Base-by-base conservation (phyloP, 306 rosid species). In the Prunus campanulata region DNA sequence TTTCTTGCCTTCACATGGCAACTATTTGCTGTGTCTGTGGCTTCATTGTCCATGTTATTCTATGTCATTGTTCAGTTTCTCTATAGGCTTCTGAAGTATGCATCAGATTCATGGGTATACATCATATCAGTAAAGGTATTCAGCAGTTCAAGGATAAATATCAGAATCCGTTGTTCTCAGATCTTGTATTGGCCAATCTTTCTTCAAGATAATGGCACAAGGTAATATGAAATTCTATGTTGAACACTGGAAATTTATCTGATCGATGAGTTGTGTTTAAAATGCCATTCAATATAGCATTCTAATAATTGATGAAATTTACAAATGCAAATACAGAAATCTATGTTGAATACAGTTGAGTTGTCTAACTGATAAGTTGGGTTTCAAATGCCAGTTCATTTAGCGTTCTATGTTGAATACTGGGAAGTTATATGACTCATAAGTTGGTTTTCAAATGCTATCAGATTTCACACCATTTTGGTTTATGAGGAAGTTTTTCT, bases 141-240 rank as follows among this genome's bases (percentile, higher is more conserved):
- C 80, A 82, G 81, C 74, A 85, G 86, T 54, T 71, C 96, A 65
- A 86, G 91, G 86, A 85, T 82, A 79, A 90, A 87, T 75, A 83
- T 86, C 56, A 84, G 63, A 81, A 88, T 89, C 66, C 96, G 91
- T 32, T 82, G 94, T 71, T 85, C 91, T 84, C 97, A 92, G 83
- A 90, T 95, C 65, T 87, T 92, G 81, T 90, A 92, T 83, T 95
- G 98, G 97, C 97, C 97, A 72, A 79, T 95, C 77, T 84, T 85
- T 77, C 97, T 95, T 80, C 97, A 79, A 81, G 87, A 88, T 77
- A 88, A 77, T 74, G 92, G 90, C 75, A 83, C 67, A 70, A 86
- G 98, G 98, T 95, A 90, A 80, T 74, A 65, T 63, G 63, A 50
- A 27, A n/a, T 30, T 63, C 18, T 14, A 25, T 46, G 32, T 42